phyloP scores from a whole-genome alignment of 2,329 filamentous ascomycete genomes.

The Bimuria novae-zelandiae region DNA sequence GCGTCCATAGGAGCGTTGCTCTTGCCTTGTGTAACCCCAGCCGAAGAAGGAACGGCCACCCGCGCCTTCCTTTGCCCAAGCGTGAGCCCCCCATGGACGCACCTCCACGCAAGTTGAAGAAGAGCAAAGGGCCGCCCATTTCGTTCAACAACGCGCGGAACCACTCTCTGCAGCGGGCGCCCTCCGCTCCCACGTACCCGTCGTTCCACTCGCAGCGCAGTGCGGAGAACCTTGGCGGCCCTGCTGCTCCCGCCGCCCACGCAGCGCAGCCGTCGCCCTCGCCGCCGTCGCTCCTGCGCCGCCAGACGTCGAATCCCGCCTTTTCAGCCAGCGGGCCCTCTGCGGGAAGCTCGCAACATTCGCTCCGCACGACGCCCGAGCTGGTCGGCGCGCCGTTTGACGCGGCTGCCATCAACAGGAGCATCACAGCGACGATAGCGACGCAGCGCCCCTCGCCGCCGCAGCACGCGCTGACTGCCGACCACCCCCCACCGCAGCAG shows the following conservation, averaged over 20 bases:
- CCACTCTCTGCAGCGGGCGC: conserved; percentile 23
- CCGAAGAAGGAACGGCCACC: background rate
- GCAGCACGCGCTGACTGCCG: conserved; percentile 33
- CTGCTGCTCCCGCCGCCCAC: background rate
- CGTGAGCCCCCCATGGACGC: conserved; percentile 6
- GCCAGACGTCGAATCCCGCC: conserved; percentile 7
- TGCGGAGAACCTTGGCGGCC: background rate
- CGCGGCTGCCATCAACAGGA: conserved; percentile 43
- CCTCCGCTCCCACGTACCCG: conserved; percentile 34
- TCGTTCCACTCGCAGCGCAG: conserved; percentile 18
- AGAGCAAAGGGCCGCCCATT: conserved; percentile 25
- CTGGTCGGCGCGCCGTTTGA: conserved; percentile 46
- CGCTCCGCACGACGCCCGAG: conserved; percentile 13
- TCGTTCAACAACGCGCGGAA: conserved; percentile 18
- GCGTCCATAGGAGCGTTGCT: background rate
- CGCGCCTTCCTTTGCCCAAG: background rate
- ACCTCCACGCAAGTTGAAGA: conserved; percentile 7
- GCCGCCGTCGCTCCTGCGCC: conserved; percentile 1
- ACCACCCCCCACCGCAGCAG: conserved; percentile 33
- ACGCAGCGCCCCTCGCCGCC: conserved; percentile 30
- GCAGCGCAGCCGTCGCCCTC: background rate
- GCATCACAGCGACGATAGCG: conserved; percentile 36
- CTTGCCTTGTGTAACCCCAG: background rate
- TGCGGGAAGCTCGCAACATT: conserved; percentile 6
- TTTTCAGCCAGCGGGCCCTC: background rate